These are phyloP conservation scores for Aspergillus sp. DNA, from an alignment of 2,329 filamentous ascomycete species.

Conservation along the genomic window DNA sequence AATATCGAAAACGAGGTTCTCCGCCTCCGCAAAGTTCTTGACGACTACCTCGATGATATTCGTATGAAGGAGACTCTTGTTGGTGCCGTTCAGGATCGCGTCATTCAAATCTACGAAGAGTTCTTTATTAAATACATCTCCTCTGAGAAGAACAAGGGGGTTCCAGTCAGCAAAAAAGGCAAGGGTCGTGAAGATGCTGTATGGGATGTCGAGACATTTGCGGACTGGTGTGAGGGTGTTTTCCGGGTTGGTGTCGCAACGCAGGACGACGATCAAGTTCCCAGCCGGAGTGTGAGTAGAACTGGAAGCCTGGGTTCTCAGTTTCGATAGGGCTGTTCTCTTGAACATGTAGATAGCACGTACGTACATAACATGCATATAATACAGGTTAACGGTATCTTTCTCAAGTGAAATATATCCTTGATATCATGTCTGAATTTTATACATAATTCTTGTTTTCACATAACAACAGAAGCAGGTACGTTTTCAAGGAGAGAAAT, in stretches of 20 bases:
- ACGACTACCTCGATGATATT: slow-evolving; percentile 64
- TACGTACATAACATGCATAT: background rate
- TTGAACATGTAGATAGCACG: background rate
- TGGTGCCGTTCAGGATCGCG: slow-evolving; percentile 64
- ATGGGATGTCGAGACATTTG: slow-evolving; percentile 66
- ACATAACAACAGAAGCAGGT: too few relatives aligned
- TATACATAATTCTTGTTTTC: too few relatives aligned
- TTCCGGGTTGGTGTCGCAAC: slow-evolving; percentile 55
- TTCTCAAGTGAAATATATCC: background rate
- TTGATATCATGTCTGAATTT: too few relatives aligned
- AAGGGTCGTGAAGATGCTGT: slow-evolving; percentile 62
- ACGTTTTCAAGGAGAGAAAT: too few relatives aligned
- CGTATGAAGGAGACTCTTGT: slow-evolving; percentile 66
- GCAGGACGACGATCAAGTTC: slow-evolving; percentile 22
- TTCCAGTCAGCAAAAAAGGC: slow-evolving; percentile 49
- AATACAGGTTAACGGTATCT: background rate
- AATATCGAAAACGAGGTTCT: slow-evolving; percentile 60
- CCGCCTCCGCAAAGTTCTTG: slow-evolving; percentile 56
- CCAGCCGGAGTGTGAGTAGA: slow-evolving; percentile 17
- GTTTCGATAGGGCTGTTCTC: background rate
- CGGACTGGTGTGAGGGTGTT: slow-evolving; percentile 60
- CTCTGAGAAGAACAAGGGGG: slow-evolving; percentile 40
- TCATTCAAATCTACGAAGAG: slow-evolving; percentile 62
- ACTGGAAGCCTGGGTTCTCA: slow-evolving; percentile 15
- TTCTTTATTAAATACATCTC: slow-evolving; percentile 57